These are phyloP conservation scores for Paraphaeosphaeria sporulosa DNA, from an alignment of 2,329 filamentous ascomycete species.

Conservation along the genomic window DNA sequence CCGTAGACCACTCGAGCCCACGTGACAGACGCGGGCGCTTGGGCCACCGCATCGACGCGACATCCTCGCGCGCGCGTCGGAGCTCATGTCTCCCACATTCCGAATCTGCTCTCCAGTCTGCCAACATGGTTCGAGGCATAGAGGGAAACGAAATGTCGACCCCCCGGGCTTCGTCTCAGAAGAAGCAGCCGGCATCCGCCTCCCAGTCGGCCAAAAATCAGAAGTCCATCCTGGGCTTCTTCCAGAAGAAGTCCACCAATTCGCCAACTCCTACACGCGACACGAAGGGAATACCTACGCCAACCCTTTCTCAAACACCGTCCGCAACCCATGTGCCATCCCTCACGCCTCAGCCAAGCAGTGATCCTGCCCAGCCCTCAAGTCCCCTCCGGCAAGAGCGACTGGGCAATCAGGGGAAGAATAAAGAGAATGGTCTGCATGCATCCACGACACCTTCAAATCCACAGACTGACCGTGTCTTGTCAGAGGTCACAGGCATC, in stretches of 20 bases:
- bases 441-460: constrained; percentile 49
- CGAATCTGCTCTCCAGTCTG: background rate
- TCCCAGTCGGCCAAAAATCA: constrained; percentile 67
- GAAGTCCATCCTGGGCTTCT: constrained; percentile 80
- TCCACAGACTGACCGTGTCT: constrained; percentile 47
- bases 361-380: constrained; percentile 72
- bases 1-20: background rate
- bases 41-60: constrained; percentile 3
- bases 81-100: background rate
- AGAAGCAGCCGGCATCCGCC: constrained; percentile 55
- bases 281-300: constrained; percentile 34
- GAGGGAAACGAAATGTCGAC: constrained; percentile 58
- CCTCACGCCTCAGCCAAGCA: constrained; percentile 80
- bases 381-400: constrained; percentile 73
- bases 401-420: constrained; percentile 54
- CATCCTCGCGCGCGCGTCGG: constrained; percentile 4
- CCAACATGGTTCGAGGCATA: constrained; percentile 51
- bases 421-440: constrained; percentile 61
- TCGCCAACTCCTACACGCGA: constrained; percentile 52
- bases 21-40: constrained; percentile 1
- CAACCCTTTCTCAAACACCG: constrained; percentile 39
- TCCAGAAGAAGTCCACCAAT: constrained; percentile 67
- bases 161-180: constrained; percentile 51
- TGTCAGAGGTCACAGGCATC: constrained; percentile 53
- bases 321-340: constrained; percentile 42